These are phyloP conservation scores for Plasmodium gallinaceum DNA, from an alignment of 169 alveolate species.

Conservation along the genomic window DNA sequence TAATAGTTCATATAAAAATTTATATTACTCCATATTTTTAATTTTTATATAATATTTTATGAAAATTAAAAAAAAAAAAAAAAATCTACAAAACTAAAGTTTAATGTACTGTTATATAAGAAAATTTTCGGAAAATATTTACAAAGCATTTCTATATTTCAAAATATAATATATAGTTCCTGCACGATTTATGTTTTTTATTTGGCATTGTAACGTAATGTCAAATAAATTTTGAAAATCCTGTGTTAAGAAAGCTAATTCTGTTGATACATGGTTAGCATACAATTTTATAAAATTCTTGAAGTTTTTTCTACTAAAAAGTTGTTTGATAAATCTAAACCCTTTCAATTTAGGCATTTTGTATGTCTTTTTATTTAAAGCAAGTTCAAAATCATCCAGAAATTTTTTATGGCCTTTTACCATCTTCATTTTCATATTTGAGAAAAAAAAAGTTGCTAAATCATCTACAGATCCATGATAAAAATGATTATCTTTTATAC, in stretches of 20 bases:
- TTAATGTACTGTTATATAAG: no score
- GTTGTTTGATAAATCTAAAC: conserved; percentile 42
- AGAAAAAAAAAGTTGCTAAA: conserved; percentile 41
- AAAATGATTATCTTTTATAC: conserved; percentile 19
- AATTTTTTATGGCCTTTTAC: conserved; percentile 19
- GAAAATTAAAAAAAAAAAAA: no score
- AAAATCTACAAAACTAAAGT: no score
- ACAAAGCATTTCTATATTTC: background rate
- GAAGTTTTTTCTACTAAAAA: conserved; percentile 49
- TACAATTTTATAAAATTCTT: conserved; percentile 50
- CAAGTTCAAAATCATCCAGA: conserved; percentile 19
- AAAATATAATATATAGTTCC: background rate
- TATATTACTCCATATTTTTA: no score
- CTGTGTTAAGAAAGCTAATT: conserved; percentile 29
- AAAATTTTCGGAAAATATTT: no score
- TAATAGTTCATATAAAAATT: no score
- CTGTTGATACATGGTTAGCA: conserved; percentile 25
- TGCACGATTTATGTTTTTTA: conserved; percentile 26
- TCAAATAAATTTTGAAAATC: conserved; percentile 40
- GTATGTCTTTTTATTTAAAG: conserved; percentile 32
- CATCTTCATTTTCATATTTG: conserved; percentile 63
- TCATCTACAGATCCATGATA: conserved; percentile 43
- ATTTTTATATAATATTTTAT: no score
- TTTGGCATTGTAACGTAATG: conserved; percentile 35
- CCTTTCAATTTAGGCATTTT: conserved; percentile 37